Evolutionary conservation across 306 rosid genomes (phyloP).

Genomic region (Pterocarpus macrocarpus): DNA sequence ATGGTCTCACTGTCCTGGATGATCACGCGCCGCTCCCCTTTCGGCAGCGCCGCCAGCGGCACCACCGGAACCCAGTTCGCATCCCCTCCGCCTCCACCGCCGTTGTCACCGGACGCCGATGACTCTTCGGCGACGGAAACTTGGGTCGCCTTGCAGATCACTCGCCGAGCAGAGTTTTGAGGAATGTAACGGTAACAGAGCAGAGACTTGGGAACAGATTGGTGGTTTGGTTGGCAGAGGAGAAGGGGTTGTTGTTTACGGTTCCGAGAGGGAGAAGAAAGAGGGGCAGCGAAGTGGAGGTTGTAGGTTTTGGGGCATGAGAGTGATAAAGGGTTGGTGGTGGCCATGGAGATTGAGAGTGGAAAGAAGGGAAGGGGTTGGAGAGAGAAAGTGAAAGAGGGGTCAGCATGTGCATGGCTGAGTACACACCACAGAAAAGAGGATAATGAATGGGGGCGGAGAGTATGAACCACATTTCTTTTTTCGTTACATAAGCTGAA

Average conservation of each 20-base stretch:
- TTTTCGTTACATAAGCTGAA: no score
- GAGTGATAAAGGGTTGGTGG: conserved; percentile 53
- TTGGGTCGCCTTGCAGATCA: conserved; percentile 72
- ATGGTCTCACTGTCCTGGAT: conserved; percentile 79
- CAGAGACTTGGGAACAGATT: conserved; percentile 22
- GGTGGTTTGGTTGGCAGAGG: conserved; percentile 27
- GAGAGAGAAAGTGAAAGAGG: conserved; percentile 22
- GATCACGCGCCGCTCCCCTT: conserved; percentile 92
- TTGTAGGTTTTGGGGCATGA: conserved; percentile 45
- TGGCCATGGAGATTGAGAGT: conserved; percentile 53
- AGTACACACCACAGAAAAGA: conserved; percentile 38
- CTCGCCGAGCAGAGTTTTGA: not conserved
- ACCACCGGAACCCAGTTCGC: conserved; percentile 91
- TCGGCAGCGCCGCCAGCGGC: conserved; percentile 86
- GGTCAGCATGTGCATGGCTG: conserved; percentile 1
- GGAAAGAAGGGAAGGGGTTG: not conserved
- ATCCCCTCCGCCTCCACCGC: not conserved
- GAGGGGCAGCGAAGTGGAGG: not conserved
- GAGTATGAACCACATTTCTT: conserved; percentile 41
- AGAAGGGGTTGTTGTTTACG: conserved; percentile 14
- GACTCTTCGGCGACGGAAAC: conserved; percentile 71
- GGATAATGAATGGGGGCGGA: conserved; percentile 17
- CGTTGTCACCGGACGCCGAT: conserved; percentile 60
- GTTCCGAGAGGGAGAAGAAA: conserved; percentile 21
- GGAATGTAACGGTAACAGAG: not conserved